phyloP scores from a whole-genome alignment of 2,329 filamentous ascomycete species.

The Colletotrichum sp. region DNA sequence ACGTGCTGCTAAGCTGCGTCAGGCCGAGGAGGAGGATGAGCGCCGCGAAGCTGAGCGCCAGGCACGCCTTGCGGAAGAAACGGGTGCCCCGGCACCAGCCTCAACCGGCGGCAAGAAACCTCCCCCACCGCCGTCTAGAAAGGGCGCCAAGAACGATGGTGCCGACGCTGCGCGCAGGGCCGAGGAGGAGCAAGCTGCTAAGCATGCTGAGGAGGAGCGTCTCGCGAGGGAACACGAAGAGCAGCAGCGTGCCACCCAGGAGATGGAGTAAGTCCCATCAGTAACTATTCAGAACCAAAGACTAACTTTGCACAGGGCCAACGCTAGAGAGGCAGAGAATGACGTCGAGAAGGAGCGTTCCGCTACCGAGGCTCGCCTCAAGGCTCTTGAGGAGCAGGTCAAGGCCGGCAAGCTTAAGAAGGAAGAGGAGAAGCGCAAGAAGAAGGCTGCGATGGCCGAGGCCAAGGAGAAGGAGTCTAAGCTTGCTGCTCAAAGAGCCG shows the following conservation, averaged over 20 bases:
- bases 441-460: slow-evolving; percentile 86
- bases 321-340: slow-evolving; percentile 77
- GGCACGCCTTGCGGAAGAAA: slow-evolving; percentile 80
- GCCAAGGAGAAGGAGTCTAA: slow-evolving; percentile 88
- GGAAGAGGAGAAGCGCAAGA: slow-evolving; percentile 91
- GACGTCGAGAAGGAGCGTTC: slow-evolving; percentile 82
- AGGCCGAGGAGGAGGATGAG: slow-evolving; percentile 94
- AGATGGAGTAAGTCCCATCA: slow-evolving; percentile 77
- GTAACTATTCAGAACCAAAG: slow-evolving; percentile 22
- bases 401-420: slow-evolving; percentile 93
- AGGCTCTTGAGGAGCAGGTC: slow-evolving; percentile 92
- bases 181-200: slow-evolving; percentile 61
- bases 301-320: slow-evolving; percentile 61
- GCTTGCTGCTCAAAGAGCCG: slow-evolving; percentile 83
- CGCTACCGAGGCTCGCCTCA: slow-evolving; percentile 81
- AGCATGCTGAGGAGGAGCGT: slow-evolving; percentile 69
- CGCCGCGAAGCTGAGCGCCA: slow-evolving; percentile 88
- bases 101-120: slow-evolving; percentile 63
- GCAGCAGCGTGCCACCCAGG: slow-evolving; percentile 74
- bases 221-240: slow-evolving; percentile 75
- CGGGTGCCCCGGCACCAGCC: slow-evolving; percentile 65
- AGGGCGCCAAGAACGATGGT: slow-evolving; percentile 67
- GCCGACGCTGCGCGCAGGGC: slow-evolving; percentile 58
- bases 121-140: slow-evolving; percentile 81
- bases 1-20: slow-evolving; percentile 82